Conservation (phyloP, 805 yeast genomes). For the Wickerhamomyces strasburgensis region DNA sequence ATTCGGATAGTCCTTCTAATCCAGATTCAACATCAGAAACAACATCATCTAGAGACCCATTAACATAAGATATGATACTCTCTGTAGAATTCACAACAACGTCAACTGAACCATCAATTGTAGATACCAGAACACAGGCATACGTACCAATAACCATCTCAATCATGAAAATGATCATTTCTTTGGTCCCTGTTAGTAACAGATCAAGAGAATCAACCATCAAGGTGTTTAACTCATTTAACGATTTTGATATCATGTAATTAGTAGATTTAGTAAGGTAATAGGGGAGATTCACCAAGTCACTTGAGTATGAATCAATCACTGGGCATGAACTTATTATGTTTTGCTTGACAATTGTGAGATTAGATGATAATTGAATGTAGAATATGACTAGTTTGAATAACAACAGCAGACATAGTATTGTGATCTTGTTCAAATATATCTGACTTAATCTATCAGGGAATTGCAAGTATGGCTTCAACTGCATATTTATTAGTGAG, state of each 20-base stretch:
- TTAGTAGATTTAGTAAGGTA: constrained; percentile 54
- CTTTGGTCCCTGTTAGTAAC: constrained; percentile 52
- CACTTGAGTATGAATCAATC: constrained; percentile 35
- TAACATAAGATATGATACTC: constrained; percentile 52
- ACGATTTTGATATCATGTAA: constrained; percentile 38
- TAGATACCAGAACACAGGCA: constrained; percentile 72
- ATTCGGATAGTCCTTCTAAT: constrained; percentile 50
- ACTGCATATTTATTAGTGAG: no score
- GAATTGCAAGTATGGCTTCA: constrained; percentile 39
- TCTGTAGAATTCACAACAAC: constrained; percentile 74
- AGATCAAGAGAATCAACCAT: constrained; percentile 39
- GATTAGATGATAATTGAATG: constrained; percentile 36
- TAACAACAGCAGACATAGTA: constrained; percentile 49
- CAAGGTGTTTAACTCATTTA: constrained; percentile 45
- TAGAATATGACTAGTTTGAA: constrained; percentile 59
- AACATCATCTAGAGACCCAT: constrained; percentile 49
- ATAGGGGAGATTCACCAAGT: constrained; percentile 46
- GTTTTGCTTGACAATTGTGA: constrained; percentile 35
- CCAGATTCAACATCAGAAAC: constrained; percentile 64
- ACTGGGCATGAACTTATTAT: constrained; percentile 42
- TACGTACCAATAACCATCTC: constrained; percentile 82
- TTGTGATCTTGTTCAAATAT: constrained; percentile 61
- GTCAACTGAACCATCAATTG: constrained; percentile 66
- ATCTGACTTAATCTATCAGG: constrained; percentile 56
- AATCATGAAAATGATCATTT: constrained; percentile 55